Evolutionary conservation across 2,329 filamentous ascomycete species (phyloP).

Genomic region (Thyridium curvatum): DNA sequence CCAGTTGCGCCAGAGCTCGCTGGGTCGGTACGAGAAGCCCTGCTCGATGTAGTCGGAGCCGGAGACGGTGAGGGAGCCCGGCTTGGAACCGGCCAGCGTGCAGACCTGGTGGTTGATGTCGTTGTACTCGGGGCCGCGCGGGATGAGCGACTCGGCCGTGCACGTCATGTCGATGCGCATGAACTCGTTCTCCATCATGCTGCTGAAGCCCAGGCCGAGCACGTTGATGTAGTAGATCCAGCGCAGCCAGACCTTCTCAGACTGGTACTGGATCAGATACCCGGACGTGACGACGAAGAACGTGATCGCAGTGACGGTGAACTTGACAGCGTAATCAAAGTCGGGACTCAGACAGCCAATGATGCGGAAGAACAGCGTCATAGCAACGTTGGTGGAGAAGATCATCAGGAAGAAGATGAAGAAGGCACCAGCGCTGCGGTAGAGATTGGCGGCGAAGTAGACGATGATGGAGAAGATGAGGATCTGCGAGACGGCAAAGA

Average conservation of each 20-base stretch:
- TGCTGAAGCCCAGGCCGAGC: constrained; percentile 68
- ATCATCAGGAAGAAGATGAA: constrained; percentile 72
- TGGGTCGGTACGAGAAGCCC: constrained; percentile 59
- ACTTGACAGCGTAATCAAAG: constrained; percentile 82
- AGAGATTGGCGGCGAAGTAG: constrained; percentile 71
- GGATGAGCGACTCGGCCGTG: constrained; percentile 60
- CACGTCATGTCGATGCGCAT: constrained; percentile 62
- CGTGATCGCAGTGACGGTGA: constrained; percentile 72
- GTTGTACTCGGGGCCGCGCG: constrained; percentile 61
- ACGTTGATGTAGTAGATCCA: constrained; percentile 85
- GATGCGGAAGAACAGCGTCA: constrained; percentile 74
- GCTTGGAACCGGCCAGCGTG: constrained; percentile 65
- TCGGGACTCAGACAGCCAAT: constrained; percentile 70
- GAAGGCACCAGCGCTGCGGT: constrained; percentile 66
- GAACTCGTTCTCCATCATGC: constrained; percentile 87
- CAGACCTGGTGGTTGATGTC: constrained; percentile 74
- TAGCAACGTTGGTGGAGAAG: constrained; percentile 60
- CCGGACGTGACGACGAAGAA: constrained; percentile 77
- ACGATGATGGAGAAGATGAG: constrained; percentile 68
- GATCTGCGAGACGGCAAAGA: constrained; percentile 66
- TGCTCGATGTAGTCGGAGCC: constrained; percentile 64
- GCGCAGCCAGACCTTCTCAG: constrained; percentile 67
- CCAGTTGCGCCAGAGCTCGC: constrained; percentile 75
- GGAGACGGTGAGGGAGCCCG: constrained; percentile 57
- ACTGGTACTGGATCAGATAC: constrained; percentile 76